These are phyloP conservation scores for Heterobasidion occidentale DNA, from an alignment of 1,284 basidiomycete genomes.

Conservation along the genomic window DNA sequence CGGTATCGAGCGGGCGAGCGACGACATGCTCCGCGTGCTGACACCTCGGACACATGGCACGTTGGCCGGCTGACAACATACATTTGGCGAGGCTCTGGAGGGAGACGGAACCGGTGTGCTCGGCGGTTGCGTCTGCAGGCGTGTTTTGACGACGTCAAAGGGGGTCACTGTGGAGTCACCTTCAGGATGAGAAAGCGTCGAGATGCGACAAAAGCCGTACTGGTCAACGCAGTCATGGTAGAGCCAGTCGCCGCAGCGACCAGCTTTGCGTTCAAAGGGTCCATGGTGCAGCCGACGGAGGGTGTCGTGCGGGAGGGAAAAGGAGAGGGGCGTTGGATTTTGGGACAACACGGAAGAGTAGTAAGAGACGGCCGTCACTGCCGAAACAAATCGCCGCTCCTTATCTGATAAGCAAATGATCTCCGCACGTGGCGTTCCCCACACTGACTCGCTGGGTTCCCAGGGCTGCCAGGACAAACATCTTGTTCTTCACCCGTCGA, in stretches of 20 bases:
- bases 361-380: not conserved
- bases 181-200: not conserved
- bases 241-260: slow-evolving; percentile 78
- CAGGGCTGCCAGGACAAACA: too few relatives aligned
- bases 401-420: not conserved
- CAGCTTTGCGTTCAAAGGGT: slow-evolving; percentile 71
- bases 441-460: too few relatives aligned
- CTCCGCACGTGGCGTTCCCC: not conserved
- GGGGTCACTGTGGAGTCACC: slow-evolving; percentile 71
- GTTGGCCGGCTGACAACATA: slow-evolving; percentile 60
- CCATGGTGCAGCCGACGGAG: slow-evolving; percentile 34
- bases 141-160: slow-evolving; percentile 90
- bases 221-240: slow-evolving; percentile 76
- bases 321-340: not conserved
- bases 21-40: slow-evolving; percentile 75
- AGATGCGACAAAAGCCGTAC: slow-evolving; percentile 29
- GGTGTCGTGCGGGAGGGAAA: not conserved
- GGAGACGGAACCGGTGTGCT: slow-evolving; percentile 39
- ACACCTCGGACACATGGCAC: slow-evolving; percentile 19
- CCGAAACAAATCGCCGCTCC: not conserved
- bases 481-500: too few relatives aligned
- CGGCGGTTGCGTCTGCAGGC: slow-evolving; percentile 78
- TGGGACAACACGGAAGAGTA: not conserved
- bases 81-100: slow-evolving; percentile 32
- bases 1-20: slow-evolving; percentile 39